Percentiles rank a stretch among this genome's conserved stretches.
phyloP scores from a whole-genome alignment of 805 yeast genomes.

The Kodamaea jinghongensis region DNA sequence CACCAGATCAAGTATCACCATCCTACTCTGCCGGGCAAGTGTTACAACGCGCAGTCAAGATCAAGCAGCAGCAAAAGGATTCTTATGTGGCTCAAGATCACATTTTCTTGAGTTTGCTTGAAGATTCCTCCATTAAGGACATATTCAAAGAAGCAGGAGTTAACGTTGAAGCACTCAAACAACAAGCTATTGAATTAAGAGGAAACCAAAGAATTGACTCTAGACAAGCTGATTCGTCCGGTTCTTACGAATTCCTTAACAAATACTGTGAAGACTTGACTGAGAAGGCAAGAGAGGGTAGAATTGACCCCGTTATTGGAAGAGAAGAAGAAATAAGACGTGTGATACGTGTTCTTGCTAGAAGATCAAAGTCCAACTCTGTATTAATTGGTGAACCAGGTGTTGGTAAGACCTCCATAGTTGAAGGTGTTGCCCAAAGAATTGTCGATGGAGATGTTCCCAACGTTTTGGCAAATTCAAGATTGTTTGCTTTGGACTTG shows the following conservation, averaged over 20 bases:
- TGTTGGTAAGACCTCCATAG: conserved; percentile 97
- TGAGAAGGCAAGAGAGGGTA: conserved; percentile 89
- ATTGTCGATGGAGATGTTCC: conserved; percentile 96
- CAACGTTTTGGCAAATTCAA: conserved; percentile 73
- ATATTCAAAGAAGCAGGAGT: conserved; percentile 71
- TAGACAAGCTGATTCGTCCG: conserved; percentile 88
- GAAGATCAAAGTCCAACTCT: conserved; percentile 96
- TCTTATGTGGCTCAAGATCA: conserved; percentile 93
- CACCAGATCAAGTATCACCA: conserved; percentile 79
- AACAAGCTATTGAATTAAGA: conserved; percentile 75
- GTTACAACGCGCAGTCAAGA: conserved; percentile 68
- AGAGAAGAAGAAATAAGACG: conserved; percentile 98
- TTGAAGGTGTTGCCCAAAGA: conserved; percentile 98
- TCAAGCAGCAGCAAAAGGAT: conserved; percentile 87
- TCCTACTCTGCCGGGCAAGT: conserved; percentile 75
- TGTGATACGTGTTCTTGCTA: conserved; percentile 90
- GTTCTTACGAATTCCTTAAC: conserved; percentile 74
- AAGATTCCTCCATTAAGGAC: conserved; percentile 67
- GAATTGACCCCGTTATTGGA: conserved; percentile 96
- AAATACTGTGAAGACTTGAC: conserved; percentile 95
- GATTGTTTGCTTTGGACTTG: conserved; percentile 82
- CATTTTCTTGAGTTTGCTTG: conserved; percentile 76
- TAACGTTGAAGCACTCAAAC: conserved; percentile 67
- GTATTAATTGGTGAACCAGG: conserved; percentile 98
- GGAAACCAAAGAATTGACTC: conserved; percentile 92